Percentiles rank a stretch among this genome's conserved stretches.
Conservation (phyloP, 2,329 filamentous ascomycete species). For the Curvularia sp. region DNA sequence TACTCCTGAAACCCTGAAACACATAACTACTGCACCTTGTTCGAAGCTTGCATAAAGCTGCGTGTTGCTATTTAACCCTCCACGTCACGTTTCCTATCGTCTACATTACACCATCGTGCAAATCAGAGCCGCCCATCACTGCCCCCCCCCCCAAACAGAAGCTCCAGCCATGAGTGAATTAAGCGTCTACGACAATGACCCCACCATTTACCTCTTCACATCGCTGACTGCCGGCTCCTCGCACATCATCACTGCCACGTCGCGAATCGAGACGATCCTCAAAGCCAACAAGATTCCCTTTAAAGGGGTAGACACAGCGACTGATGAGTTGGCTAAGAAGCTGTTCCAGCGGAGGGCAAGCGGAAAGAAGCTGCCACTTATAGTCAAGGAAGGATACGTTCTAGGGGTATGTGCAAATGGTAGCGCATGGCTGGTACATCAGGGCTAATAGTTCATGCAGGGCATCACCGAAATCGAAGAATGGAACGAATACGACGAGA, state of each 20-base stretch:
- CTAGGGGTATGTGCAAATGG: constrained; percentile 72
- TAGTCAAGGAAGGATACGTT: constrained; percentile 86
- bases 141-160: not conserved
- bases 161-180: constrained; percentile 48
- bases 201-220: constrained; percentile 86
- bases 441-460: constrained; percentile 55
- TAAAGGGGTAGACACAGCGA: constrained; percentile 88
- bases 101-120: not conserved
- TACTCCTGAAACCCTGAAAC: constrained; percentile 22
- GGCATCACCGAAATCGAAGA: constrained; percentile 95
- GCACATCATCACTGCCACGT: constrained; percentile 95
- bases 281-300: constrained; percentile 95
- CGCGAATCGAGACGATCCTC: constrained; percentile 93
- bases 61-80: not conserved
- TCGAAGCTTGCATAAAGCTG: constrained; percentile 6
- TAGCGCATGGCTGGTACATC: not conserved
- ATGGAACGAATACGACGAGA: constrained; percentile 98
- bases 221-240: constrained; percentile 94
- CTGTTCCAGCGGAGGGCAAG: constrained; percentile 85
- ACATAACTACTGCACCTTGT: constrained; percentile 14
- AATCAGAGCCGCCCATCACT: constrained; percentile 9
- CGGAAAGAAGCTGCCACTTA: constrained; percentile 85
- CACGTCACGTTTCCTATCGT: not conserved
- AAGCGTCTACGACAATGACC: constrained; percentile 54
- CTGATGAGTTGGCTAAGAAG: constrained; percentile 85